Evolutionary conservation across 495 filamentous ascomycete genomes (phyloP).

Genomic region (Massariosphaeria phaeospora): DNA sequence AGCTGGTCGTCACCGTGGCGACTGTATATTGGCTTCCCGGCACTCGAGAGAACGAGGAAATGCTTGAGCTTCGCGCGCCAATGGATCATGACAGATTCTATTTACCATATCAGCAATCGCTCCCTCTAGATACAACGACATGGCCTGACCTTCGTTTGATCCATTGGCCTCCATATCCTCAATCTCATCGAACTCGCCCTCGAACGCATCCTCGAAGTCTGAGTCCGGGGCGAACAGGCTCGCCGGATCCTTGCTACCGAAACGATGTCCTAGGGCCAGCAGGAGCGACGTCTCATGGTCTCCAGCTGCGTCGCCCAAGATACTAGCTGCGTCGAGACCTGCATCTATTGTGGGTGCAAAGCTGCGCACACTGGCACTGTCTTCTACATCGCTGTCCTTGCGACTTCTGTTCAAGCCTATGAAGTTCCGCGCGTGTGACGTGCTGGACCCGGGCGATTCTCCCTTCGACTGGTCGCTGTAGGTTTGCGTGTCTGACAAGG

Average conservation of each 20-base stretch:
- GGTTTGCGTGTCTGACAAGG: conserved; percentile 68
- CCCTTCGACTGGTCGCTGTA: conserved; percentile 51
- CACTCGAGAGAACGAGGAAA: conserved; percentile 90
- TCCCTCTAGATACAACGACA: conserved; percentile 15
- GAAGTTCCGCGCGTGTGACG: conserved; percentile 37
- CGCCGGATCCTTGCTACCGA: conserved; percentile 57
- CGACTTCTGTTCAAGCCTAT: conserved; percentile 42
- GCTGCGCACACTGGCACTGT: conserved; percentile 79
- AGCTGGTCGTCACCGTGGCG: conserved; percentile 85
- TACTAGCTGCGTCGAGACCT: conserved; percentile 72
- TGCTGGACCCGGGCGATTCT: conserved; percentile 37
- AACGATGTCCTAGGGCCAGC: conserved; percentile 53
- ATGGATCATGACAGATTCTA: conserved; percentile 52
- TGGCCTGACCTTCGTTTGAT: conserved; percentile 59
- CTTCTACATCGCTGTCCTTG: conserved; percentile 62
- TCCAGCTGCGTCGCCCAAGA: conserved; percentile 65
- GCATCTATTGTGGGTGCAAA: conserved; percentile 68
- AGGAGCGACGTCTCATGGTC: conserved; percentile 55
- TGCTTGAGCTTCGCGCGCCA: conserved; percentile 93
- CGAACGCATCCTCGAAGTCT: conserved; percentile 56
- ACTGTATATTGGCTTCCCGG: conserved; percentile 97
- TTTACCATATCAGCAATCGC: conserved; percentile 21
- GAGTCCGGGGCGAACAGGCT: conserved; percentile 47
- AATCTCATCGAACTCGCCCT: conserved; percentile 72
- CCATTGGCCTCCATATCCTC: conserved; percentile 58